Conservation (phyloP, 352 stramenopile species). For the Plasmopara halstedii region DNA sequence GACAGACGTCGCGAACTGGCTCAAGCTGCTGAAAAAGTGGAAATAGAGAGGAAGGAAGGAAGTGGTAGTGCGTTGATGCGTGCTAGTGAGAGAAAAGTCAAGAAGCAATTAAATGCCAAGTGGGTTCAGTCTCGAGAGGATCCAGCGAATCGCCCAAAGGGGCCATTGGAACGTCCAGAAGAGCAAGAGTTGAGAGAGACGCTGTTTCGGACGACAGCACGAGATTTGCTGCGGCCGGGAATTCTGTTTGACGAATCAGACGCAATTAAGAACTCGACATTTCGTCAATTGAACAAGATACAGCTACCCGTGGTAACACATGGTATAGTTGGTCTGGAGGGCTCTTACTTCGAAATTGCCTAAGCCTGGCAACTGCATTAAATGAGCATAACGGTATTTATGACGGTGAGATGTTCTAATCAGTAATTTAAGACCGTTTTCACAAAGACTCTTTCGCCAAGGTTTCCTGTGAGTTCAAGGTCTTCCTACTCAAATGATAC, state of each 20-base stretch:
- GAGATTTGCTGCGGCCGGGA: constrained; percentile 29
- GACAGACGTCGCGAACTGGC: constrained; percentile 17
- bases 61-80: constrained; percentile 23
- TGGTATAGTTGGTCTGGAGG: constrained; percentile 37
- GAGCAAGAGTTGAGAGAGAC: constrained; percentile 45
- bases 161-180: constrained; percentile 37
- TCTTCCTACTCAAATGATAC: no score
- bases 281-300: constrained; percentile 10
- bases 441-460: no score
- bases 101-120: constrained; percentile 55
- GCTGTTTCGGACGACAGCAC: constrained; percentile 23
- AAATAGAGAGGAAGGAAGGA: constrained; percentile 9
- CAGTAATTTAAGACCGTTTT: no score
- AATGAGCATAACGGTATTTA: no score
- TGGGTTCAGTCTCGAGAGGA: constrained; percentile 56
- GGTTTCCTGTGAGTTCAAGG: no score
- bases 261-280: constrained; percentile 12
- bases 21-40: constrained; percentile 5
- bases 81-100: constrained; percentile 47
- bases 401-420: no score
- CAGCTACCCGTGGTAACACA: constrained; percentile 23
- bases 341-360: constrained; percentile 46
- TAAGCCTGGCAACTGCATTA: no score
- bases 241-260: constrained; percentile 41
- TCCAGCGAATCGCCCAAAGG: constrained; percentile 35